These are phyloP conservation scores for Lolium perenne DNA, from an alignment of 176 grass and related monocot genomes.

Conservation along the genomic window DNA sequence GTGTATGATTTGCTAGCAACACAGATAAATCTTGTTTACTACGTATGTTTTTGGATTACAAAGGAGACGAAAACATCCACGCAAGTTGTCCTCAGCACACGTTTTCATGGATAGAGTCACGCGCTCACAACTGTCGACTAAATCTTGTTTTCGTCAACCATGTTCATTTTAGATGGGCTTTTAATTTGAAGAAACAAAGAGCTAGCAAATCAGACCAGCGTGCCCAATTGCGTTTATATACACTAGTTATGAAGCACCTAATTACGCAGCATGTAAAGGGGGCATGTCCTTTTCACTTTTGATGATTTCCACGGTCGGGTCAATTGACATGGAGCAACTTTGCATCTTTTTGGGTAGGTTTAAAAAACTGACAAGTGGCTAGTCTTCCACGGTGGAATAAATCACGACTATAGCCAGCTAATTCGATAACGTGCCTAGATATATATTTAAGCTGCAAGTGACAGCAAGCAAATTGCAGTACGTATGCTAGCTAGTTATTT, in stretches of 20 bases:
- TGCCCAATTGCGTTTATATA: neutral
- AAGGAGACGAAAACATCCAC: neutral
- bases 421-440: slow-evolving; percentile 15
- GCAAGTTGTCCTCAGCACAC: neutral
- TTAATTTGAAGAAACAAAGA: neutral
- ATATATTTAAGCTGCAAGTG: slow-evolving; percentile 34
- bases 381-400: slow-evolving; percentile 29
- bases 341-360: neutral
- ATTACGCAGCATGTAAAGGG: neutral
- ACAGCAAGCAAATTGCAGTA: neutral
- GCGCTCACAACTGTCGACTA: neutral
- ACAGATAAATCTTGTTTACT: too few species aligned
- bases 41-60: neutral
- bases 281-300: slow-evolving; percentile 19
- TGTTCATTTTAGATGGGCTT: neutral
- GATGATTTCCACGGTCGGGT: neutral
- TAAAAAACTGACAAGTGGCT: slow-evolving; percentile 34
- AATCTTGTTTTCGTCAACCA: neutral
- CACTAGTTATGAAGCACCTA: neutral
- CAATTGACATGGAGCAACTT: slow-evolving; percentile 13
- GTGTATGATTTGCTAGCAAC: too few species aligned
- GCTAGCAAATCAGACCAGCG: neutral
- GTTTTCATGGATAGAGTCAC: neutral
- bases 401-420: neutral
- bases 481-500: neutral